A percentile compares a stretch with the other conserved stretches of the same genome.
Evolutionary conservation across 2,329 filamentous ascomycete genomes (phyloP).

Genomic region (Davidsoniella neocaledoniae): DNA sequence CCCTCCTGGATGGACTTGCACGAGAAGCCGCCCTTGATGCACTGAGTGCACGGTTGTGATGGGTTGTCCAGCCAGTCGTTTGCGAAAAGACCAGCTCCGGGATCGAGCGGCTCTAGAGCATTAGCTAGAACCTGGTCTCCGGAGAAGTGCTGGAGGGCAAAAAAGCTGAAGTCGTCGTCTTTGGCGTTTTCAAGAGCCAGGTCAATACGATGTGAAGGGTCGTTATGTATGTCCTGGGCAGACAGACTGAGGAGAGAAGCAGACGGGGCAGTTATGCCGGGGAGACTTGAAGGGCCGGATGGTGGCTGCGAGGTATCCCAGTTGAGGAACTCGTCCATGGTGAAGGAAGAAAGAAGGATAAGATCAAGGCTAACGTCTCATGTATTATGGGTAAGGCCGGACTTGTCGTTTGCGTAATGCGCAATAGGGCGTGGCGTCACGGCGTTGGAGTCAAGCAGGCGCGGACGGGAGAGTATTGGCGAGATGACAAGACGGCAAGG

Average conservation of each 20-base stretch:
- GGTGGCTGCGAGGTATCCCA: slow-evolving; percentile 27
- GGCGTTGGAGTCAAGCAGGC: neutral
- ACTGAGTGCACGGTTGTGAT: slow-evolving; percentile 34
- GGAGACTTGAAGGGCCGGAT: slow-evolving; percentile 10
- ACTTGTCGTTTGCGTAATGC: too few relatives aligned
- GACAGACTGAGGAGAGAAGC: slow-evolving; percentile 20
- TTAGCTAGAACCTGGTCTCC: slow-evolving; percentile 21
- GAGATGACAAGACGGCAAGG: neutral
- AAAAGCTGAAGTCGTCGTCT: slow-evolving; percentile 44
- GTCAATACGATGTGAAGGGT: slow-evolving; percentile 27
- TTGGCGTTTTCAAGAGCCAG: slow-evolving; percentile 37
- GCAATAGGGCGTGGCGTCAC: neutral
- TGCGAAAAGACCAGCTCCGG: slow-evolving; percentile 13
- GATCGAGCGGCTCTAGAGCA: slow-evolving; percentile 3
- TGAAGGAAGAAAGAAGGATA: neutral
- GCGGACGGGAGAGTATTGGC: neutral
- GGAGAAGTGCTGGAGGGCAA: slow-evolving; percentile 40
- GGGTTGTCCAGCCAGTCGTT: slow-evolving; percentile 25
- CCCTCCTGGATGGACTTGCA: slow-evolving; percentile 46
- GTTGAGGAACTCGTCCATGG: slow-evolving; percentile 45
- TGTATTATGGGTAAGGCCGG: too few relatives aligned
- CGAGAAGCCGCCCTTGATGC: slow-evolving; percentile 33
- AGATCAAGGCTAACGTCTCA: neutral
- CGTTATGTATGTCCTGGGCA: slow-evolving; percentile 20
- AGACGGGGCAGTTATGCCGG: slow-evolving; percentile 25